phyloP scores from a whole-genome alignment of 495 filamentous ascomycete genomes.

The Ramalina peruviana region DNA sequence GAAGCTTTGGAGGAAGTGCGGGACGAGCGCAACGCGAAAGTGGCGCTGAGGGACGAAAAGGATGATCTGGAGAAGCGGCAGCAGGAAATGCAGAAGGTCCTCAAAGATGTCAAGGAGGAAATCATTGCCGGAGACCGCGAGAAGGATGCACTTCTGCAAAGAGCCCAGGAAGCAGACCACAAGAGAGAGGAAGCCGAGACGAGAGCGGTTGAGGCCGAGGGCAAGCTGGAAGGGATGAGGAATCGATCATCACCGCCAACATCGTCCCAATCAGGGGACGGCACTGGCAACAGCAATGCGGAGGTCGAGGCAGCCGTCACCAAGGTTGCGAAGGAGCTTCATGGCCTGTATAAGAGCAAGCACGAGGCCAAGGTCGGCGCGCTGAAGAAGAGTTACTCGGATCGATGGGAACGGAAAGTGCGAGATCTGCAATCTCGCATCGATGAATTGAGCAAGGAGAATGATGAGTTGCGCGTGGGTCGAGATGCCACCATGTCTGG shows the following conservation, averaged over 20 bases:
- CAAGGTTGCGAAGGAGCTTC: conserved; percentile 76
- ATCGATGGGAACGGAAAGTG: conserved; percentile 74
- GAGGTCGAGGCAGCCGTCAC: conserved; percentile 82
- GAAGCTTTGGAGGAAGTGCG: conserved; percentile 68
- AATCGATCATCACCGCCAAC: conserved; percentile 9
- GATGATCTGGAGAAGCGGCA: conserved; percentile 71
- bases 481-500: conserved; percentile 52
- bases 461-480: conserved; percentile 53
- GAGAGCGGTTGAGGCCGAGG: conserved; percentile 50
- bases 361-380: conserved; percentile 90
- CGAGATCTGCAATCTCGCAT: conserved; percentile 58
- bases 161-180: conserved; percentile 62
- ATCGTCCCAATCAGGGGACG: conserved; percentile 1
- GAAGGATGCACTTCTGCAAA: conserved; percentile 54
- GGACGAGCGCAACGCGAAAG: conserved; percentile 53
- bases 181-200: conserved; percentile 46
- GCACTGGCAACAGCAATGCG: conserved; percentile 25
- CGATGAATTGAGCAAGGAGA: conserved; percentile 51
- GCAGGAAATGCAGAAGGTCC: conserved; percentile 68
- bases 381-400: conserved; percentile 89
- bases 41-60: conserved; percentile 60
- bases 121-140: conserved; percentile 63
- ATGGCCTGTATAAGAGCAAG: conserved; percentile 88
- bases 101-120: conserved; percentile 67
- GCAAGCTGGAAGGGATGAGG: conserved; percentile 52